A percentile compares a stretch with the other conserved stretches of the same genome.
phyloP scores from a whole-genome alignment of 2,329 filamentous ascomycete species.

The Colletotrichum shisoi region DNA sequence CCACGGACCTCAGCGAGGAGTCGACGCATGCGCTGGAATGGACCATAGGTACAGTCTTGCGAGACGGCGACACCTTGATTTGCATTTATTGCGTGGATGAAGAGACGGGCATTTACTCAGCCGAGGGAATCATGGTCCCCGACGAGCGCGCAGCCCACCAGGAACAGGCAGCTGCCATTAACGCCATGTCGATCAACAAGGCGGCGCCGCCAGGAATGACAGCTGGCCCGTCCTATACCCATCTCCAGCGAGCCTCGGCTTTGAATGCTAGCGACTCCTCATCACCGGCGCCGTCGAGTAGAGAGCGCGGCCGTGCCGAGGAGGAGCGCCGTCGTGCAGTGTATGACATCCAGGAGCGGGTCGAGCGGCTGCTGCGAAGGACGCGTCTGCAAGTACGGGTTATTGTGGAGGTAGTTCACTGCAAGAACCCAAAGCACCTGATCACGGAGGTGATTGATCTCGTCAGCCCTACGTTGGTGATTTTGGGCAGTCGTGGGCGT shows the following conservation, averaged over 20 bases:
- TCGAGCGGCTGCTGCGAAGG: constrained; percentile 86
- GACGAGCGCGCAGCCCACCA: constrained; percentile 78
- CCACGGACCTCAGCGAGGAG: constrained; percentile 92
- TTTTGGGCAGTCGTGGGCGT: constrained; percentile 88
- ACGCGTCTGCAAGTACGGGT: constrained; percentile 91
- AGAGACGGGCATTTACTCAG: constrained; percentile 69
- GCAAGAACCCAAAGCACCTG: constrained; percentile 95
- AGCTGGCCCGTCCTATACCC: constrained; percentile 46
- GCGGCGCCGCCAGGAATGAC: constrained; percentile 42
- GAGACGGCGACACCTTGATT: constrained; percentile 92
- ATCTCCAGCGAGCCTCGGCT: constrained; percentile 47
- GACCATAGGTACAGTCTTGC: constrained; percentile 93
- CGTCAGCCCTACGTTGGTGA: constrained; percentile 88
- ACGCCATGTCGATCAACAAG: constrained; percentile 63
- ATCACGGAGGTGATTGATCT: constrained; percentile 97
- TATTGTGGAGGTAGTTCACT: constrained; percentile 95
- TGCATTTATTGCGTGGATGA: constrained; percentile 95
- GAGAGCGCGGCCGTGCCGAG: constrained; percentile 68
- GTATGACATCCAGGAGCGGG: constrained; percentile 82
- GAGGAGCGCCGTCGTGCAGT: constrained; percentile 82
- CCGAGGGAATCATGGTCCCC: constrained; percentile 64
- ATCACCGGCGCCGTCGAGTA: constrained; percentile 59
- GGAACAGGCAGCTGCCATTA: constrained; percentile 77
- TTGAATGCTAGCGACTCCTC: constrained; percentile 49
- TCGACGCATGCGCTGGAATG: constrained; percentile 95